phyloP scores from a whole-genome alignment of 257 asterid species.

The Primulina tabacum region DNA sequence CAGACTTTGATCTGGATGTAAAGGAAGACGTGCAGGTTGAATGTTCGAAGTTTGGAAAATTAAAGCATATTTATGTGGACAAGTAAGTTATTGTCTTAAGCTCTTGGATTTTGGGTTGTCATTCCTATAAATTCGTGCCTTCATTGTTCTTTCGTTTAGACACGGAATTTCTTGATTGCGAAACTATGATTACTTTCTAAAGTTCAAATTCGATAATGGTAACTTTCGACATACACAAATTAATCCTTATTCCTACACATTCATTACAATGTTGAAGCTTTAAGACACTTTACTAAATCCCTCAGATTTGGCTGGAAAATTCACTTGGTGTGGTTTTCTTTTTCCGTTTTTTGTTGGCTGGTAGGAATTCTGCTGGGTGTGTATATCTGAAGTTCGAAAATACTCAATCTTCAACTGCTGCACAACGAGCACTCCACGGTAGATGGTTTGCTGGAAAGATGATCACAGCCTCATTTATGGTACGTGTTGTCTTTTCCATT shows the following conservation, averaged over 20 bases:
- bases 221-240: not conserved
- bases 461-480: constrained; percentile 76
- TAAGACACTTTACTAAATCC: not conserved
- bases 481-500: constrained; percentile 14
- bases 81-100: constrained; percentile 41
- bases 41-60: constrained; percentile 51
- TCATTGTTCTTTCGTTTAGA: not conserved
- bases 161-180: not conserved
- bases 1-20: constrained; percentile 69
- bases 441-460: constrained; percentile 83
- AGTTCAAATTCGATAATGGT: not conserved
- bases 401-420: constrained; percentile 48
- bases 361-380: constrained; percentile 59
- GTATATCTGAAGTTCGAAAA: constrained; percentile 64
- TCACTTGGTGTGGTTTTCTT: not conserved
- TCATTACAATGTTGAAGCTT: not conserved
- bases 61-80: constrained; percentile 63
- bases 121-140: not conserved
- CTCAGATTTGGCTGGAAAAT: not conserved
- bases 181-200: too few relatives aligned
- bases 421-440: constrained; percentile 70
- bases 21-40: constrained; percentile 66
- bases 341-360: constrained; percentile 1
- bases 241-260: not conserved
- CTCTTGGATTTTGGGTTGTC: not conserved